phyloP scores from a whole-genome alignment of 257 asterid species.

The Salvia rosmarinus region DNA sequence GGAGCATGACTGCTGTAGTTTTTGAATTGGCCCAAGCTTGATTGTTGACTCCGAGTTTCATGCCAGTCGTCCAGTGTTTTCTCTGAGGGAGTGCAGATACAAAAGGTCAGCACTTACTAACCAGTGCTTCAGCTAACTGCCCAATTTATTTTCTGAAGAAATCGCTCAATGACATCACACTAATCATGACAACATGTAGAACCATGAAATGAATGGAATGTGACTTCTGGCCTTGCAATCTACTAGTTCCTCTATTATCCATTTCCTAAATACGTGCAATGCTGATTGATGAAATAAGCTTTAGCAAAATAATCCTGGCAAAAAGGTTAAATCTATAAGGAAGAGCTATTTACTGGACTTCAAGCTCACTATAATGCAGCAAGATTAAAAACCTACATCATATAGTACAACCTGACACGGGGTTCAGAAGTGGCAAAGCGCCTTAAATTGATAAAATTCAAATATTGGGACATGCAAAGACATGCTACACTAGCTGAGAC shows the following conservation, averaged over 20 bases:
- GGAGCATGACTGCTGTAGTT: constrained; percentile 55
- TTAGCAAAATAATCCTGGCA: neutral
- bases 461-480: neutral
- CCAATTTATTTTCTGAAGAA: constrained; percentile 20
- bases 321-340: constrained; percentile 15
- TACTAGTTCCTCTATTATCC: neutral
- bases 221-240: neutral
- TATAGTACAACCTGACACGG: neutral
- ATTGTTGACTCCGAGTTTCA: constrained; percentile 58
- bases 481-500: constrained; percentile 10
- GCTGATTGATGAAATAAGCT: constrained; percentile 11
- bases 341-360: neutral
- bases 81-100: constrained; percentile 50
- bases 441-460: neutral
- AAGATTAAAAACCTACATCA: constrained; percentile 2
- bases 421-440: neutral
- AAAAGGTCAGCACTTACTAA: constrained; percentile 25
- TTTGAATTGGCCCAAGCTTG: constrained; percentile 60
- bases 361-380: neutral
- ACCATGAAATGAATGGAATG: constrained; percentile 15
- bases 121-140: constrained; percentile 18
- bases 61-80: constrained; percentile 55
- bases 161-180: constrained; percentile 22
- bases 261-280: neutral
- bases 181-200: constrained; percentile 18